Base-by-base conservation (phyloP, 805 yeast genomes). In the Kodamaea fukazawae region DNA sequence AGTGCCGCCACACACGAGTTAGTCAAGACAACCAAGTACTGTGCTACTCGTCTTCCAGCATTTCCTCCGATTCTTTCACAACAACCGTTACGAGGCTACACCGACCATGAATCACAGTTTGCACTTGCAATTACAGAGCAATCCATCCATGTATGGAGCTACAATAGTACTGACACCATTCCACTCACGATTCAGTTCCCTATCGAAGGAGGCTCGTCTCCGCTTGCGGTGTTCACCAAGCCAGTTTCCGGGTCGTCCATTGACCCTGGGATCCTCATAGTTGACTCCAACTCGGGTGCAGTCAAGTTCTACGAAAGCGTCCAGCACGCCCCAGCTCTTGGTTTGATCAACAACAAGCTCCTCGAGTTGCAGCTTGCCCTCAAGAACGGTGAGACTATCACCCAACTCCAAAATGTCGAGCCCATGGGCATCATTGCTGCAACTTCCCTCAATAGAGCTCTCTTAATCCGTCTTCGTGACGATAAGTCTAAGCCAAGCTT, bases 341-440 rank as follows among this genome's bases (percentile, higher is more conserved):
- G 85, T 23, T 58, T 81, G 22, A 65, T 81, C 34, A 75, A 60
- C 61, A 61, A 66, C 51, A 63, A 65, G 35, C 50, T 59, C 2
- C 50, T 81, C 15, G 71, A 67, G 30, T 62, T 81, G 4, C 51
- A 65, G 1, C 58, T 70, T 13, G 67, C 71, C 11, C 46, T 70
- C 20, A 57, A 59, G 40, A 58, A 50, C 36, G 66, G 67, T n/a
- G 97, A 90, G 55, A 54, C 57, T 22, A 65, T 88, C 12, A 75
- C 79, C 1, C 50, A 70, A 28, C 73, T 83, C 1, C 76, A 78
- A 40, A 75, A 75, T 44, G 70, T 83, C 8, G 87, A 81, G 47
- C 90, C 93, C 0, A 78, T 84, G 1, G 96, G 96, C 2, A 67
- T 87, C 4, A 68, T 83, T 0, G 53, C 83, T 7, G 76, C 88